These are phyloP conservation scores for Sphagnum tenellum DNA, from an alignment of 225 moss, liverwort and hornwort species.

Conservation along the genomic window DNA sequence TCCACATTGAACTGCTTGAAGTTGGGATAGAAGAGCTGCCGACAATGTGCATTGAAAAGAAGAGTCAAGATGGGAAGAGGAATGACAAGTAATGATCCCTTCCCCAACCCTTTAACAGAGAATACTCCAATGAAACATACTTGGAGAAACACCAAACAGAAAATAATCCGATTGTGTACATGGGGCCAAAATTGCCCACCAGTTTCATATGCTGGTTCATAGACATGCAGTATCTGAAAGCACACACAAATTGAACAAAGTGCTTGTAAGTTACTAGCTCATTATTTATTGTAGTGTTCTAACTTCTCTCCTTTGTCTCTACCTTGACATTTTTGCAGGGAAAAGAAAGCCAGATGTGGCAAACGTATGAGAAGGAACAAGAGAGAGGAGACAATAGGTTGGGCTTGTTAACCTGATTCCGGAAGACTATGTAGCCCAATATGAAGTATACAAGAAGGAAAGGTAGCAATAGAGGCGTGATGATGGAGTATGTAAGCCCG, in stretches of 20 bases:
- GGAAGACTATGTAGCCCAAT: slow-evolving; percentile 77
- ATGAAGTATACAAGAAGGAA: slow-evolving; percentile 82
- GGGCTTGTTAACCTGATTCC: slow-evolving; percentile 58
- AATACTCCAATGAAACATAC: slow-evolving; percentile 88
- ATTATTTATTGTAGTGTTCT: background rate
- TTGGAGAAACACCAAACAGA: slow-evolving; percentile 64
- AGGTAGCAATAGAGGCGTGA: slow-evolving; percentile 81
- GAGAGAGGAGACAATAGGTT: background rate
- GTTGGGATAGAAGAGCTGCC: slow-evolving; percentile 56
- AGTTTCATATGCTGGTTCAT: slow-evolving; percentile 83
- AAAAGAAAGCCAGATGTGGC: too few relatives aligned
- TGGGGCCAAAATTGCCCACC: slow-evolving; percentile 94
- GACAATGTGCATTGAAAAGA: slow-evolving; percentile 65
- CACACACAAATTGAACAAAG: background rate
- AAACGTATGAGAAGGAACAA: too few relatives aligned
- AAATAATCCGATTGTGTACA: slow-evolving; percentile 71
- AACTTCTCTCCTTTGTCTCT: too few relatives aligned
- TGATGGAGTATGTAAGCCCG: slow-evolving; percentile 78
- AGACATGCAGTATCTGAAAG: slow-evolving; percentile 83
- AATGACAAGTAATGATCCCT: slow-evolving; percentile 36
- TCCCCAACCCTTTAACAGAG: slow-evolving; percentile 54
- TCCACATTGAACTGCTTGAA: slow-evolving; percentile 65
- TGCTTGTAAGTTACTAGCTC: too few relatives aligned
- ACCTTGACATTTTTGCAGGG: too few relatives aligned
- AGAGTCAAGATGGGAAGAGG: slow-evolving; percentile 62